These are phyloP conservation scores for Cladosporium sp. DNA, from an alignment of 2,329 filamentous ascomycete genomes.

Conservation along the genomic window DNA sequence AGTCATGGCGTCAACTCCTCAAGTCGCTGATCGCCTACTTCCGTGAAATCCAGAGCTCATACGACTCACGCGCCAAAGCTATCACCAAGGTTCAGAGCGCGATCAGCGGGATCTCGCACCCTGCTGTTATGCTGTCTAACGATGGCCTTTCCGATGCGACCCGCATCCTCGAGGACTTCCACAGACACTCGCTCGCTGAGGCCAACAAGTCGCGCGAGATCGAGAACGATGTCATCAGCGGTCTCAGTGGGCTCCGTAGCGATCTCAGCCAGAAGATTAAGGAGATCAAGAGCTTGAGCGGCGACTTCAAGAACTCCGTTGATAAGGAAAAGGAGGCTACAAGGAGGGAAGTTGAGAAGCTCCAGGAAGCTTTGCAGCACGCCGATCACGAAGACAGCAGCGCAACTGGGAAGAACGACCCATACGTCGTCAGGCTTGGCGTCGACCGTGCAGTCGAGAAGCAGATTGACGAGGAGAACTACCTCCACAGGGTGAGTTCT, in stretches of 20 bases:
- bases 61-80: conserved; percentile 81
- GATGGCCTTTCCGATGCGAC: conserved; percentile 88
- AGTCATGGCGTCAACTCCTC: conserved; percentile 92
- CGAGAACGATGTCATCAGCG: conserved; percentile 86
- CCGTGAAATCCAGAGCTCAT: conserved; percentile 84
- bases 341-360: conserved; percentile 71
- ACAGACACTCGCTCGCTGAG: conserved; percentile 77
- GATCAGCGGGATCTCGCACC: conserved; percentile 76
- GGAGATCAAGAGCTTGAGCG: conserved; percentile 90
- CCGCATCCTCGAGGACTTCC: conserved; percentile 76
- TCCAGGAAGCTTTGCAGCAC: conserved; percentile 80
- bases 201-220: conserved; percentile 88
- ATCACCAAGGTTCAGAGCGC: conserved; percentile 80
- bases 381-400: conserved; percentile 71
- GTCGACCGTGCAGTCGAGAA: conserved; percentile 90
- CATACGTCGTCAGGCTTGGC: conserved; percentile 80
- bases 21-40: conserved; percentile 96
- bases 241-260: conserved; percentile 79
- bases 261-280: conserved; percentile 97
- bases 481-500: conserved; percentile 74
- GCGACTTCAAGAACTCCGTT: conserved; percentile 95
- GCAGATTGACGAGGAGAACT: conserved; percentile 96
- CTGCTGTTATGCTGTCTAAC: conserved; percentile 73
- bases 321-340: conserved; percentile 92
- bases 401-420: conserved; percentile 84